Evolutionary conservation across 179 eudicot species (phyloP).

Genomic region (Amaranthus tricolor): DNA sequence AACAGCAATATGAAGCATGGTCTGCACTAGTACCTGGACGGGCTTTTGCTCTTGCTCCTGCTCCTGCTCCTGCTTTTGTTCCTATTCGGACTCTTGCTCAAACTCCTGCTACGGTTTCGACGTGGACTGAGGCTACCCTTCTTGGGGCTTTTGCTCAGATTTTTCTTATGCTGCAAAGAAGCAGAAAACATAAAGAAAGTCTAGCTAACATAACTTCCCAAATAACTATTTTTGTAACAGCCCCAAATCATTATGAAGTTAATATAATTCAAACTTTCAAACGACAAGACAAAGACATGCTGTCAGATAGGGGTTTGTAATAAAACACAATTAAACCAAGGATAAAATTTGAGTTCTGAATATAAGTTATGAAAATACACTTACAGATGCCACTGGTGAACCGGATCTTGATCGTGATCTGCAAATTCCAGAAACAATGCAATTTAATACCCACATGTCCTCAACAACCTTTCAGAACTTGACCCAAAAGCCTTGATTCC

Average conservation of each 20-base stretch:
- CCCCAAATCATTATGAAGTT: neutral
- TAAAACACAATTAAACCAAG: neutral
- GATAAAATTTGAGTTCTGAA: neutral
- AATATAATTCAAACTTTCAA: neutral
- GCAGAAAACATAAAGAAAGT: constrained; percentile 4
- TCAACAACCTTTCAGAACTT: constrained; percentile 51
- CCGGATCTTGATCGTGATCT: constrained; percentile 98
- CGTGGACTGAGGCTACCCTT: constrained; percentile 49
- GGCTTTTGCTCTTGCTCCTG: constrained; percentile 49
- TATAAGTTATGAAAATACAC: constrained; percentile 28
- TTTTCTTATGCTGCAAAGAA: constrained; percentile 36
- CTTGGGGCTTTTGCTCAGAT: constrained; percentile 61
- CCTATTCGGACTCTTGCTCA: constrained; percentile 40
- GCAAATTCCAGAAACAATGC: constrained; percentile 95
- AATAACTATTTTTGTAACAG: neutral
- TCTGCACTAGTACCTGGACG: constrained; percentile 21
- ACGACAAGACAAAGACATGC: neutral
- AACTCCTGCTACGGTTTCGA: constrained; percentile 30
- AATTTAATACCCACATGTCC: constrained; percentile 69
- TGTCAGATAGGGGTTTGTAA: neutral
- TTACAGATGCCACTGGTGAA: constrained; percentile 85
- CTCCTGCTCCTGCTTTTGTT: constrained; percentile 44
- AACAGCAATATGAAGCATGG: neutral
- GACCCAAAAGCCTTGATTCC: constrained; percentile 82
- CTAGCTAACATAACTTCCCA: neutral